Evolutionary conservation across 2,329 filamentous ascomycete species (phyloP), one percentile per base, ranked within the genome.

Genomic region (Cladosporium sp.): DNA sequence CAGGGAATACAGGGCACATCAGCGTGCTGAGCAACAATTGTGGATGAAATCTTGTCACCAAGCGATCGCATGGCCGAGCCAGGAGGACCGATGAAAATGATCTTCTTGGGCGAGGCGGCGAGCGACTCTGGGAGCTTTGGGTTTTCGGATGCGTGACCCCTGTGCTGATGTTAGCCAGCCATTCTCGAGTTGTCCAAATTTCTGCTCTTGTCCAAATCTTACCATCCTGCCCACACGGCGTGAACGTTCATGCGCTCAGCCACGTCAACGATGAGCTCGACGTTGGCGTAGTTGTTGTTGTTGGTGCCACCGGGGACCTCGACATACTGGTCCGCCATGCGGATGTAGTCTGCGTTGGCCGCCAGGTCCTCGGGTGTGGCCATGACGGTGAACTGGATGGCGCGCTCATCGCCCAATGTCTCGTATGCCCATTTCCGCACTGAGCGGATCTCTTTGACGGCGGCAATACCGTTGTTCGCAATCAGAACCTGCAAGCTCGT

Each of bases 371-470:
- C 94, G 51, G 94, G 94, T 39, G 94, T 99, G 68, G 94, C 94
- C 94, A 99, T 99, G 74, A 99, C 94, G 64, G 94, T 99, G 80
- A 99, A 99, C 74, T 97, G 92, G 73, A 99, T 97, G 69, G 93
- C 94, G 72, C 89, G 86, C 82, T 99, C 94, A 78, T 99, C 92
- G 79, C 94, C 93, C 74, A 99, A 99, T 7, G 90, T 96, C 80
- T 99, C 94, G 86, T 99, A 99, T 62, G 94, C 94, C 94, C 94
- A 99, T 92, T 97, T 99, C 77, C 94, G 89, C 73, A 99, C 93
- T 61, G 93, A 97, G 76, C 94, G 88, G 74, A 99, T 99, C 79
- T 99, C 94, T 80, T 99, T 99, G 76, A 99, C 94, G 73, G 94
- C 94, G 54, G 94, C 94, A 76, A 99, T 99, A 84, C 94, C 94